Percentiles rank a stretch among this genome's conserved stretches.
phyloP scores from a whole-genome alignment of 2,329 filamentous ascomycete genomes.

The Cercospora nicotianae region DNA sequence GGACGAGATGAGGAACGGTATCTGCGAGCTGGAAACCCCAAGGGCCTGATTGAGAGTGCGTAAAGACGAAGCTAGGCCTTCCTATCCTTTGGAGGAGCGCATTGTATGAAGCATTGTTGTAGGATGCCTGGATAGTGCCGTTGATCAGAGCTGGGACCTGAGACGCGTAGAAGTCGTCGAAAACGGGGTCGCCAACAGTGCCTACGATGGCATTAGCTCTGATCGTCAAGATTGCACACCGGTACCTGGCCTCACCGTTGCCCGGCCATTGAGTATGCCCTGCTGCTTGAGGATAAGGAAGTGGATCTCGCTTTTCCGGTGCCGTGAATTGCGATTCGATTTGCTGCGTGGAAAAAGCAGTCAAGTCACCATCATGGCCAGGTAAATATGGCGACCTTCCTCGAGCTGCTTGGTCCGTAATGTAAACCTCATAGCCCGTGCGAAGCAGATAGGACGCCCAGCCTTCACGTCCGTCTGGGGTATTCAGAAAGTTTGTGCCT shows the following conservation, averaged over 20 bases:
- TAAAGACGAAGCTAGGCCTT: slow-evolving; percentile 50
- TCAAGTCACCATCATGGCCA: slow-evolving; percentile 18
- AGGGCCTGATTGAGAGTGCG: slow-evolving; percentile 53
- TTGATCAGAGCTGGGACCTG: slow-evolving; percentile 44
- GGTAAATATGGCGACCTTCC: slow-evolving; percentile 34
- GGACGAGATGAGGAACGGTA: slow-evolving; percentile 49
- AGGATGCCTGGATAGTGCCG: slow-evolving; percentile 36
- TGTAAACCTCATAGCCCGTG: slow-evolving; percentile 50
- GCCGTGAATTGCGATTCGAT: slow-evolving; percentile 42
- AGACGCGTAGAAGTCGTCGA: slow-evolving; percentile 52
- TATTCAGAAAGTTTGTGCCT: slow-evolving; percentile 50
- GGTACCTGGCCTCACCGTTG: slow-evolving; percentile 10
- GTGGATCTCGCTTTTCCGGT: slow-evolving; percentile 25
- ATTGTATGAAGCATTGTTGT: slow-evolving; percentile 14
- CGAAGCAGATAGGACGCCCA: slow-evolving; percentile 52
- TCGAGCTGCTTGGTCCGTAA: slow-evolving; percentile 45
- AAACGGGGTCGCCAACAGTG: slow-evolving; percentile 47
- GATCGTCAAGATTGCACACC: background rate
- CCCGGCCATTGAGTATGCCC: slow-evolving; percentile 49
- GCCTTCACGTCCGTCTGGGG: slow-evolving; percentile 49
- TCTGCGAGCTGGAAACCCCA: slow-evolving; percentile 53
- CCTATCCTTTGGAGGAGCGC: slow-evolving; percentile 43
- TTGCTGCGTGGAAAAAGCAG: slow-evolving; percentile 29
- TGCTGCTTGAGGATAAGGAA: slow-evolving; percentile 43
- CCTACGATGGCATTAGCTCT: slow-evolving; percentile 20